Conservation (phyloP, 2,329 filamentous ascomycete species). For the Harringtonia lauricola region DNA sequence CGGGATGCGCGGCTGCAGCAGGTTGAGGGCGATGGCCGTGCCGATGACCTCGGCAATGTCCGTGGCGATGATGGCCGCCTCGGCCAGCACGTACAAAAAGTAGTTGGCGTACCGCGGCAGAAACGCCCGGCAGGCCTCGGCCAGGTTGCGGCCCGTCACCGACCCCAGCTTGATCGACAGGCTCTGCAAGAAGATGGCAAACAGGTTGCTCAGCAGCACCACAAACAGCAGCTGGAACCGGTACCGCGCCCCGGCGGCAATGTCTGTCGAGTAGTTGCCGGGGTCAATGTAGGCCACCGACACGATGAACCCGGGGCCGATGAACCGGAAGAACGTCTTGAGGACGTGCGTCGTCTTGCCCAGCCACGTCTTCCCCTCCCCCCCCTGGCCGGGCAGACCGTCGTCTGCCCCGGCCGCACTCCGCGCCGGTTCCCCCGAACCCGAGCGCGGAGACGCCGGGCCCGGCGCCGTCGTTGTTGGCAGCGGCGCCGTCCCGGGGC, state of each 20-base stretch:
- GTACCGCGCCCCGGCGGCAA: constrained; percentile 52
- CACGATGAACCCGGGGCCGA: constrained; percentile 58
- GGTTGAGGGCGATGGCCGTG: constrained; percentile 57
- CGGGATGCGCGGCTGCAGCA: constrained; percentile 51
- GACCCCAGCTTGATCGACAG: constrained; percentile 59
- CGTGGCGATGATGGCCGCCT: constrained; percentile 57
- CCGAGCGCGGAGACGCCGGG: not conserved
- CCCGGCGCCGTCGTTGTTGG: not conserved
- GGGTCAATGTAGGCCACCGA: constrained; percentile 49
- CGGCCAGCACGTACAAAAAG: constrained; percentile 49
- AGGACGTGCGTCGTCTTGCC: constrained; percentile 25
- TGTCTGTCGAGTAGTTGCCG: constrained; percentile 61
- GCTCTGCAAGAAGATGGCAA: constrained; percentile 60
- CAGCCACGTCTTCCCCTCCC: not conserved
- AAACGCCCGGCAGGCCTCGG: constrained; percentile 53
- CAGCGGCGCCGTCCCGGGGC: not conserved
- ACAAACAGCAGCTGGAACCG: constrained; percentile 57
- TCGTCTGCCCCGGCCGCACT: not conserved
- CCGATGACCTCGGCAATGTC: constrained; percentile 65
- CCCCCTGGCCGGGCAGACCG: not conserved
- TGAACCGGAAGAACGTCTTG: constrained; percentile 29
- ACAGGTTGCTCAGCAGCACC: constrained; percentile 56
- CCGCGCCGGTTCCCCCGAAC: not conserved
- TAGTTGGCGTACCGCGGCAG: constrained; percentile 56
- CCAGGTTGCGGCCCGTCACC: constrained; percentile 56